These are phyloP conservation scores for Adansonia grandidieri DNA, from an alignment of 441 rosid genomes.

Conservation along the genomic window DNA sequence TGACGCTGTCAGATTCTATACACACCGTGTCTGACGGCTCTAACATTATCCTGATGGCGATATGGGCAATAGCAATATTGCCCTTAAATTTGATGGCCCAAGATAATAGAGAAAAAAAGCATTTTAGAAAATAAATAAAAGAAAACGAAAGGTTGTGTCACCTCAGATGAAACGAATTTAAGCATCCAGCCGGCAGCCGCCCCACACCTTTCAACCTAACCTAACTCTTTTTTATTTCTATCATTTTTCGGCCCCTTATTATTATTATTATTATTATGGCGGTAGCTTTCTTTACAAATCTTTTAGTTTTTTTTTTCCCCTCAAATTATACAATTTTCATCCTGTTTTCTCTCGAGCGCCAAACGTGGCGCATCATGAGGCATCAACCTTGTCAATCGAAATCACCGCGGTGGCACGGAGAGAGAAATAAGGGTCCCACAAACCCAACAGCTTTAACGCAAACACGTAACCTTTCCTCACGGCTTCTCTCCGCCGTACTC, in stretches of 20 bases:
- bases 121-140: too few relatives aligned
- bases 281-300: neutral
- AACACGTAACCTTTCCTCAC: slow-evolving; percentile 35
- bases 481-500: neutral
- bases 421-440: slow-evolving; percentile 21
- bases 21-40: slow-evolving; percentile 17
- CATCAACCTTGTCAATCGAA: neutral
- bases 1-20: slow-evolving; percentile 1
- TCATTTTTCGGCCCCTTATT: neutral
- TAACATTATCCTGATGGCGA: neutral
- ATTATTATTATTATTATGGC: slow-evolving; percentile 2
- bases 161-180: too few relatives aligned
- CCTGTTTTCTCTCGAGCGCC: neutral
- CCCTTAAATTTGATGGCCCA: too few relatives aligned
- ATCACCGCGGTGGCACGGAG: neutral
- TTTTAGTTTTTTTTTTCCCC: too few relatives aligned
- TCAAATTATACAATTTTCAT: neutral
- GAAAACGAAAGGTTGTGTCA: slow-evolving; percentile 8
- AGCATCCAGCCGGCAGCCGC: slow-evolving; percentile 41
- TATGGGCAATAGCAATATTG: too few relatives aligned
- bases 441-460: slow-evolving; percentile 20
- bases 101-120: too few relatives aligned
- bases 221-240: neutral
- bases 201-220: slow-evolving; percentile 26
- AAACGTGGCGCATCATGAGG: slow-evolving; percentile 40